Base-by-base conservation (phyloP, 305 asterid species). In the Andrographis paniculata region DNA sequence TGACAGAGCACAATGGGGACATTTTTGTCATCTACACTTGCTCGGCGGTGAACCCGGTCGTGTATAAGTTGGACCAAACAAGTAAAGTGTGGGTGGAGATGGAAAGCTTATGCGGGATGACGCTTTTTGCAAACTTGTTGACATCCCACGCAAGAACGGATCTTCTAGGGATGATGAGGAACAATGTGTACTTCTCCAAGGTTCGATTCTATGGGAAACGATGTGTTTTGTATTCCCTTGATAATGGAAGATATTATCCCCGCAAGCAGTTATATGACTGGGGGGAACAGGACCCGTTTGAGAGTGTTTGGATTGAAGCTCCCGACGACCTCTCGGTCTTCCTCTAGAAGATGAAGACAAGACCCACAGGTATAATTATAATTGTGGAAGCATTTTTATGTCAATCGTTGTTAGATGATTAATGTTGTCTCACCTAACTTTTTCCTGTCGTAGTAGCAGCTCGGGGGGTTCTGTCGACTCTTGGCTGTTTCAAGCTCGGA, bases 291-390 rank as follows among this genome's bases (percentile, higher is more conserved):
- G 79, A 89, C 45, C 83, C 87, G 0, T 71, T 70, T 44, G 84
- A 76, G 60, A 72, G 86, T 39, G 66, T 85, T 11, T 89, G 97
- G 97, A 76, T 89, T n/a, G 91, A 85, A 22, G 83, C 93, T 15
- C 97, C 97, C 1, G 74, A 74, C 40, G 91, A 82, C 59, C 65
- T 68, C 9, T 76, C 91, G 6, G 42, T 53, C 54, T 78, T 85
- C 64, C 64, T 42, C 45, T 78, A 49, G 41, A 67, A 5, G 42
- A 3, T 13, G 17, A 17, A 33, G n/a, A 2, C n/a, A n/a, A n/a
- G n/a, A n/a, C n/a, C n/a, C n/a, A n/a, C n/a, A n/a, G n/a, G n/a
- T n/a, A n/a, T n/a, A n/a, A n/a, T n/a, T 1, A 33, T n/a, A 4
- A 9, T 1, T 11, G 38, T 33, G 8, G 30, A 33, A 33, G 38